phyloP scores from a whole-genome alignment of 1,284 basidiomycete species.

The Coniferiporia sulphurascens region DNA sequence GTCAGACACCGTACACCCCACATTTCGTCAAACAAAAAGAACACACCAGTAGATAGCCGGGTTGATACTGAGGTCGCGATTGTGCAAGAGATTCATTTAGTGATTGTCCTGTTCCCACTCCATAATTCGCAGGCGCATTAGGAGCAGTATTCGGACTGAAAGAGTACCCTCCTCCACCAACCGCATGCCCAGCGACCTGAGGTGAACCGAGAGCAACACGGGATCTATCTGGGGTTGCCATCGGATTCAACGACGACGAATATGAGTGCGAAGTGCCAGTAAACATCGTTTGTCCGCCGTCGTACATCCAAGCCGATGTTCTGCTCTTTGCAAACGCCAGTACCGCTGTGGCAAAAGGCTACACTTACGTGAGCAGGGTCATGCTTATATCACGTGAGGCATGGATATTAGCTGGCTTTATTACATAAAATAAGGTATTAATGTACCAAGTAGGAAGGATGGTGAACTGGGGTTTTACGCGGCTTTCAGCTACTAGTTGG shows the following conservation, averaged over 20 bases:
- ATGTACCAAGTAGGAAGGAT: too few relatives aligned
- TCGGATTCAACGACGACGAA: background rate
- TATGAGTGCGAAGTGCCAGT: background rate
- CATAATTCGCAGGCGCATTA: background rate
- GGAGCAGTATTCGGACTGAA: background rate
- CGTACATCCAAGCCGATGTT: background rate
- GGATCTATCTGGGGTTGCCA: background rate
- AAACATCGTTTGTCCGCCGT: background rate
- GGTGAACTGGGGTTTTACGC: too few relatives aligned
- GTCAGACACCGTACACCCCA: too few relatives aligned
- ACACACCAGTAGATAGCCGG: conserved; percentile 68
- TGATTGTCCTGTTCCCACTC: conserved; percentile 5
- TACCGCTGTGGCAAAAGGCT: too few relatives aligned
- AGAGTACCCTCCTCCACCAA: background rate
- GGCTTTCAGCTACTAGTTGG: too few relatives aligned
- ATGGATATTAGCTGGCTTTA: too few relatives aligned
- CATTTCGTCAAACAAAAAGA: background rate
- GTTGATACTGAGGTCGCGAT: conserved; percentile 67
- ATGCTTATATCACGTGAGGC: too few relatives aligned
- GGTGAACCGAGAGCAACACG: background rate
- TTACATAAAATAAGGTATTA: too few relatives aligned
- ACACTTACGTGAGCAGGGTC: too few relatives aligned
- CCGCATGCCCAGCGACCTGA: background rate
- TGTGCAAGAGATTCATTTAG: conserved; percentile 53
- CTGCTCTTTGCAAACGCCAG: too few relatives aligned